Evolutionary conservation across 768 basidiomycete genomes (phyloP), one percentile per base, ranked within the genome.

Genomic region (Kwoniella botswanensis): DNA sequence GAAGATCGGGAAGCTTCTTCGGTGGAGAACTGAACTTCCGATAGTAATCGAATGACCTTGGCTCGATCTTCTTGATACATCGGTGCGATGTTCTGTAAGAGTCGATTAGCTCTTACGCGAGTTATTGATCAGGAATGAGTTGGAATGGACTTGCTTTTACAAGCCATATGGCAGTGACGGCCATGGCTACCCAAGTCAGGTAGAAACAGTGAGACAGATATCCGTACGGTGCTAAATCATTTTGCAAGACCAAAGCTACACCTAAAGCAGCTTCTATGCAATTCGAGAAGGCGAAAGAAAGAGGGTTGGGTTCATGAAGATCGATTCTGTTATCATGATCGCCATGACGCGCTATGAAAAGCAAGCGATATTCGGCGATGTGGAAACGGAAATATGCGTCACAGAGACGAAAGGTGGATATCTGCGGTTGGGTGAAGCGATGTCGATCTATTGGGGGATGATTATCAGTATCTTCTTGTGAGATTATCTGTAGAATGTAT

Each of bases 321-420:
- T 68, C 58, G 44, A 68, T 57, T 9, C 22, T 22, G 15, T 61
- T 15, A 7, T 55, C 21, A 10, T 57, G n/a, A 22, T 57, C 22
- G n/a, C 42, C 42, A 41, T 68, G 59, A 6, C 67, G 35, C 13
- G 67, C 67, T 13, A 26, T 68, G 26, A 22, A 57, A 22, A 68
- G 53, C n/a, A 68, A 50, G 17, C 67, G 56, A 43, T 60, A 68
- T 46, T 68, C 67, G 58, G 57, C 56, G 15, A 68, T 68, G 43
- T 68, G 67, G 46, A 68, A 68, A 35, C 67, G 58, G 58, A 68
- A 68, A 46, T 60, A 54, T 17, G 67, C 67, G 55, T 68, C 67
- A 58, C 44, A 50, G 35, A 68, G 44, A 35, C 50, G 58, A n/a
- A 61, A 43, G 9, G 56, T 68, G 43, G 67, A 46, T 15, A 60